phyloP scores from a whole-genome alignment of 169 alveolate species.

The Babesia ovata region DNA sequence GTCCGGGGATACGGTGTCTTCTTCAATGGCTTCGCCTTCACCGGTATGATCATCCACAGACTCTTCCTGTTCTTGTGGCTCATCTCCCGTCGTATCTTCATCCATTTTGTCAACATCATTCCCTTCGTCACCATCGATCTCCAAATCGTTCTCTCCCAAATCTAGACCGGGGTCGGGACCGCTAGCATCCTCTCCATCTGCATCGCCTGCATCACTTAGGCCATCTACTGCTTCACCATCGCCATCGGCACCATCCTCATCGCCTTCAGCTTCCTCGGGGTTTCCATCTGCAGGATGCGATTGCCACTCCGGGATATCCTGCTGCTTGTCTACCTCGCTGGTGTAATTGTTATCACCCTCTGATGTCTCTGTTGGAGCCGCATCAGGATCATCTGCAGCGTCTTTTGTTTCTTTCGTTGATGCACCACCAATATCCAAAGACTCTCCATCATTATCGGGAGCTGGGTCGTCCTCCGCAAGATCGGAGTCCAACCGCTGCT shows the following conservation, averaged over 20 bases:
- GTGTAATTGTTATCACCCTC: conserved; percentile 57
- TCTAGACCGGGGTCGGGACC: conserved; percentile 26
- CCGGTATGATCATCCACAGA: not conserved
- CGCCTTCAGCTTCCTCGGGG: not conserved
- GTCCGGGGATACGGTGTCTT: conserved; percentile 1
- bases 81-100: conserved; percentile 13
- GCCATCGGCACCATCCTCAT: conserved; percentile 39
- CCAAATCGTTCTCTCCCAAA: conserved; percentile 13
- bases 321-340: conserved; percentile 68
- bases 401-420: conserved; percentile 29
- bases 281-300: conserved; percentile 20
- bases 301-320: not conserved
- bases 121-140: conserved; percentile 19
- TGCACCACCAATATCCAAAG: conserved; percentile 32
- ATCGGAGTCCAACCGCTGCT: conserved; percentile 61
- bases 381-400: conserved; percentile 40
- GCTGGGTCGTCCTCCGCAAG: conserved; percentile 67
- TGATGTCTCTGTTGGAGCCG: conserved; percentile 24
- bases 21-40: not conserved
- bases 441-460: conserved; percentile 13
- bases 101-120: conserved; percentile 8
- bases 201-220: conserved; percentile 3
- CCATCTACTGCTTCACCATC: conserved; percentile 30
- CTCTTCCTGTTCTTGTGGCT: conserved; percentile 41
- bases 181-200: not conserved